Conservation (phyloP, 2,329 filamentous ascomycete species). For the Verticillium isaacii region DNA sequence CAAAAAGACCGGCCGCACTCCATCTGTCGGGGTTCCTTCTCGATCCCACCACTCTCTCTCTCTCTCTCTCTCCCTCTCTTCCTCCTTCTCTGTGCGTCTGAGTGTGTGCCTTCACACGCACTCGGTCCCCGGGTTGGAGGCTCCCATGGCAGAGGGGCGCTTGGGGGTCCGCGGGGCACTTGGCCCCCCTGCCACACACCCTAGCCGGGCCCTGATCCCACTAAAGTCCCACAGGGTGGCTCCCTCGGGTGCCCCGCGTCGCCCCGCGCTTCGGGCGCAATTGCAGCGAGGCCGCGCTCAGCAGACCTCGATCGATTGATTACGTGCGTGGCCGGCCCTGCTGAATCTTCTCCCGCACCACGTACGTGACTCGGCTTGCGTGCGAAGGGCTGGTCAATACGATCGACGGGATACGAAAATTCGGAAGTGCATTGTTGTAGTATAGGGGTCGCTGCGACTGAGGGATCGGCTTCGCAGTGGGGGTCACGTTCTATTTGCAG, state of each 20-base stretch:
- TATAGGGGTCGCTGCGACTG: too few relatives aligned
- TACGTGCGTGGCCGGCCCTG: too few relatives aligned
- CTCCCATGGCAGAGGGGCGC: background rate
- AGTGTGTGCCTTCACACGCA: background rate
- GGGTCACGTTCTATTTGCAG: too few relatives aligned
- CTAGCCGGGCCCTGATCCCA: background rate
- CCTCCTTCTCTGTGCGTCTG: background rate
- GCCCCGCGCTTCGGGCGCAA: conserved; percentile 1
- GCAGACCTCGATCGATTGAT: too few relatives aligned
- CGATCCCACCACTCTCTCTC: background rate
- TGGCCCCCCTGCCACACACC: background rate
- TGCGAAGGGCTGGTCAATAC: too few relatives aligned
- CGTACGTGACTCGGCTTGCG: too few relatives aligned
- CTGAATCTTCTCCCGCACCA: too few relatives aligned
- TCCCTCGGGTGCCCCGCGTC: conserved; percentile 1
- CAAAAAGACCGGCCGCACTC: background rate
- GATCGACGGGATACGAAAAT: too few relatives aligned
- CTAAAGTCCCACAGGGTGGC: background rate
- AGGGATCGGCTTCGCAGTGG: too few relatives aligned
- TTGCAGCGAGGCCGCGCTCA: background rate
- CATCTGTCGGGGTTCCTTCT: background rate
- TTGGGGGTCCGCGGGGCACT: background rate
- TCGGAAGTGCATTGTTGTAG: too few relatives aligned
- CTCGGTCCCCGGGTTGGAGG: background rate
- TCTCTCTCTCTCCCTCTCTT: background rate